phyloP scores from a whole-genome alignment of 441 rosid genomes.

The Rhodomyrtus psidioides region DNA sequence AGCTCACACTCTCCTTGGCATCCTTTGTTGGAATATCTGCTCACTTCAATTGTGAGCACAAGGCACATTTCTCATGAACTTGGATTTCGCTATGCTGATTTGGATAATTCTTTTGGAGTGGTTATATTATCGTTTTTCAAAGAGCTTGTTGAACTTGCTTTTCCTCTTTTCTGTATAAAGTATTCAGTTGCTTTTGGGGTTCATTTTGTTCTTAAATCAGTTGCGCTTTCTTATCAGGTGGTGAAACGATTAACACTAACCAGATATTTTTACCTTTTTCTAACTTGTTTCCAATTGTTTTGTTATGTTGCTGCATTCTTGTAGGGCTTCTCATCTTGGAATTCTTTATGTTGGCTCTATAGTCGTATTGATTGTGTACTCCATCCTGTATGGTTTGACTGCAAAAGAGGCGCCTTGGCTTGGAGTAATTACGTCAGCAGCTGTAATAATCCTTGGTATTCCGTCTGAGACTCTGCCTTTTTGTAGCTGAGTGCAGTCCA shows the following conservation, averaged over 20 bases:
- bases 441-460: slow-evolving; percentile 94
- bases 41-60: background rate
- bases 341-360: slow-evolving; percentile 88
- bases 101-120: background rate
- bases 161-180: background rate
- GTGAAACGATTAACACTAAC: background rate
- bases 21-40: background rate
- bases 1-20: background rate
- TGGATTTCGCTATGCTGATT: background rate
- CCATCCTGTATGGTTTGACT: slow-evolving; percentile 90
- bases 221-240: background rate
- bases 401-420: slow-evolving; percentile 97
- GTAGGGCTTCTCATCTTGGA: slow-evolving; percentile 98
- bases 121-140: background rate
- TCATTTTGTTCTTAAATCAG: background rate
- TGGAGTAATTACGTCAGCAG: slow-evolving; percentile 95
- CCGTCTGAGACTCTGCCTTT: slow-evolving; percentile 2
- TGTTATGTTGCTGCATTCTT: slow-evolving; percentile 16
- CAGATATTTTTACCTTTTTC: background rate
- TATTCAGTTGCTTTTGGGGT: background rate
- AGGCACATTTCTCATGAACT: background rate
- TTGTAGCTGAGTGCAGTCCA: background rate
- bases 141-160: background rate
- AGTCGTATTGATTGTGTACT: slow-evolving; percentile 84
- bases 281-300: background rate